Base-by-base conservation (phyloP, 164 flowering plant species). In the Santalum album region DNA sequence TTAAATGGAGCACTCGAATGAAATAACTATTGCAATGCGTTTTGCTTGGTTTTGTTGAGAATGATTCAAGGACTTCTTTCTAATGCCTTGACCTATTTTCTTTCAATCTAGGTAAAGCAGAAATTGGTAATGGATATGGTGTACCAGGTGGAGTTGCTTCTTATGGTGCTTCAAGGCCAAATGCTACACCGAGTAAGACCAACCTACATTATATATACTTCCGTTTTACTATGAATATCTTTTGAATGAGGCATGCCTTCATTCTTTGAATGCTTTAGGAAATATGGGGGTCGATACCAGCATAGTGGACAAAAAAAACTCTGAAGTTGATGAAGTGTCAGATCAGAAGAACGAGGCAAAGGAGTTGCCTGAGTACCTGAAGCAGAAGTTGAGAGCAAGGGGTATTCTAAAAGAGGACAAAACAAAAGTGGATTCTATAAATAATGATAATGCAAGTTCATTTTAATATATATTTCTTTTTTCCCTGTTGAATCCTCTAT, bases 51-150 rank as follows among this genome's bases (percentile, higher is more conserved):
- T n/a, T n/a, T n/a, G n/a, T n/a, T n/a, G n/a, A n/a, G n/a, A n/a
- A n/a, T n/a, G n/a, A 29, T 29, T 29, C 6, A 29, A 29, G 34
- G 4, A 3, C 9, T 29, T 4, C 7, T 42, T 6, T n/a, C 2
- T 6, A 1, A 20, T n/a, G 15, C 19, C n/a, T 10, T 5, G 2
- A n/a, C 5, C 12, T 20, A 5, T 45, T 21, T 50, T 34, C 12
- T 50, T 26, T 50, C 11, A 29, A 3, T 16, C 22, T 50, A 80
- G 99, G 84, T 57, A 78, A 87, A 59, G 9, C 69, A 16, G 99
- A 92, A 55, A 89, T 89, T 60, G 99, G 99, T 60, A 92, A 92
- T 69, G 99, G 99, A 6, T 92, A 92, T 71, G 99, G 99, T 60
- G 91, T 90, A 26, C 99, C 99, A 3, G 97, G 99, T 65, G 99